phyloP scores from a whole-genome alignment of 495 filamentous ascomycete genomes.

The Penicillium ochrochloron region DNA sequence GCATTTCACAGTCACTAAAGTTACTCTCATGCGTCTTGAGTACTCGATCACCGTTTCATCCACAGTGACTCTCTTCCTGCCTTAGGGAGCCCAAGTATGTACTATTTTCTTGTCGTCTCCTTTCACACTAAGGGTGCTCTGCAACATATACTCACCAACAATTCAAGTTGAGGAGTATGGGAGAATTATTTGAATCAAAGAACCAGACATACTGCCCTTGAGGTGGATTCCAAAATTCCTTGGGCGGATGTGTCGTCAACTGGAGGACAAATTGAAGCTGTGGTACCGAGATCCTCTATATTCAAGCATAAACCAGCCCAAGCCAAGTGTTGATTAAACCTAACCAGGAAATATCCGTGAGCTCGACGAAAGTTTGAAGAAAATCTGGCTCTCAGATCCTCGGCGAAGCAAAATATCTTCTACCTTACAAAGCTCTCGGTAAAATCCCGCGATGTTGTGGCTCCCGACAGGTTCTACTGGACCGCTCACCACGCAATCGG shows the following conservation, averaged over 20 bases:
- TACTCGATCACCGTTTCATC: too few species aligned
- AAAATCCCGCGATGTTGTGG: background rate
- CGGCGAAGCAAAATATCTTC: background rate
- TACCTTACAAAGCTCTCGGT: background rate
- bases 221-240: too few species aligned
- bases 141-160: too few species aligned
- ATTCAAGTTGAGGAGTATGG: too few species aligned
- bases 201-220: too few species aligned
- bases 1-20: too few species aligned
- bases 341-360: background rate
- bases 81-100: too few species aligned
- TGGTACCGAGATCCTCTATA: background rate
- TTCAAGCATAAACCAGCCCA: background rate
- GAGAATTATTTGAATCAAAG: too few species aligned
- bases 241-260: background rate
- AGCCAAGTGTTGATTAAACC: background rate
- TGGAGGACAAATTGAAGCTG: background rate
- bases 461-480: background rate
- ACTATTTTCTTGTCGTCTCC: too few species aligned
- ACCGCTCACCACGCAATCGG: conserved; percentile 20
- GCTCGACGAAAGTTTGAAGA: background rate
- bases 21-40: too few species aligned
- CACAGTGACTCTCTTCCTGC: too few species aligned
- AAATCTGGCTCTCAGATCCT: background rate
- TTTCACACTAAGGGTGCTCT: too few species aligned